A percentile compares a stretch with the other conserved stretches of the same genome.
phyloP scores from a whole-genome alignment of 176 grass and related monocot genomes.

The Oryza australiensis region DNA sequence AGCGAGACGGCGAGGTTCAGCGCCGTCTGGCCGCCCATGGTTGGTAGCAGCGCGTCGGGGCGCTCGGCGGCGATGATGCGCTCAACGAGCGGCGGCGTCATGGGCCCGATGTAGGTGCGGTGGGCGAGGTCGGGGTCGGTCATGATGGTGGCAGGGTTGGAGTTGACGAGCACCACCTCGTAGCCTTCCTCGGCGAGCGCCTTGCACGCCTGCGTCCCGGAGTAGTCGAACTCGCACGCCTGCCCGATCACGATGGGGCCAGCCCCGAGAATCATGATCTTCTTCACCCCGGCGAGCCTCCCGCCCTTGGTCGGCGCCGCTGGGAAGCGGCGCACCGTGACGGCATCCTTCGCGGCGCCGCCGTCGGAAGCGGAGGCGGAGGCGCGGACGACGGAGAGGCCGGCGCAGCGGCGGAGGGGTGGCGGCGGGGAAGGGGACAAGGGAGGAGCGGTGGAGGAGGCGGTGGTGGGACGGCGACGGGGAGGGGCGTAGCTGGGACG shows the following conservation, averaged over 20 bases:
- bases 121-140: conserved; percentile 90
- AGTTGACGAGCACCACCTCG: conserved; percentile 90
- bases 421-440: conserved; percentile 18
- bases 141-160: conserved; percentile 99
- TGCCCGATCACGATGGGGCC: conserved; percentile 96
- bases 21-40: conserved; percentile 97
- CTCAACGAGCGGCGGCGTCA: conserved; percentile 85
- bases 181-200: conserved; percentile 87
- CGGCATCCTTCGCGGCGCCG: conserved; percentile 11
- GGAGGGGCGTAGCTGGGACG: conserved; percentile 34
- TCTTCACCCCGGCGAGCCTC: conserved; percentile 74
- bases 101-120: conserved; percentile 95
- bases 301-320: conserved; percentile 30
- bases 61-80: conserved; percentile 74
- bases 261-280: conserved; percentile 91
- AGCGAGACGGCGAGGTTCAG: conserved; percentile 95
- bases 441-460: background rate
- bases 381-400: conserved; percentile 10
- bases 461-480: background rate
- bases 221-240: conserved; percentile 99
- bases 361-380: conserved; percentile 28
- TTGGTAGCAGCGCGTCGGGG: conserved; percentile 85
- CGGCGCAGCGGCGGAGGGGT: conserved; percentile 3
- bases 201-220: conserved; percentile 98
- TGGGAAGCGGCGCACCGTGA: conserved; percentile 34